A percentile compares a stretch with the other conserved stretches of the same genome.
Evolutionary conservation across 768 basidiomycete species (phyloP).

Genomic region (Russula lepida): DNA sequence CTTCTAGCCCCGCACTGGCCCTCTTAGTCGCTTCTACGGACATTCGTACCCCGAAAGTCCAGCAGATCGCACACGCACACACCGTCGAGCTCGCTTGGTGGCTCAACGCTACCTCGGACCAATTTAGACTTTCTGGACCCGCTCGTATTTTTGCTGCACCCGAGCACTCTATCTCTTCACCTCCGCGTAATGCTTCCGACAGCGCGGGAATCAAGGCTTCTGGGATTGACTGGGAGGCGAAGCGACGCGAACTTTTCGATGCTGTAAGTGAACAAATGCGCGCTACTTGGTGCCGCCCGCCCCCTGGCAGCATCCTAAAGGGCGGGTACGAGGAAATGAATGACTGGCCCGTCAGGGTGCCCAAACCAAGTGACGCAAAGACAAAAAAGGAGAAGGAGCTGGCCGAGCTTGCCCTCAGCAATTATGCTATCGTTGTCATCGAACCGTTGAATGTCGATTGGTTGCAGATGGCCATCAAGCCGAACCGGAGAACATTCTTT

Average conservation of each 20-base stretch:
- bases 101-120: constrained; percentile 56
- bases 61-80: constrained; percentile 42
- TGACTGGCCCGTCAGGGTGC: constrained; percentile 51
- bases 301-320: constrained; percentile 47
- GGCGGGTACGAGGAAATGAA: constrained; percentile 50
- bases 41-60: constrained; percentile 58
- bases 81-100: constrained; percentile 67
- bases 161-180: constrained; percentile 31
- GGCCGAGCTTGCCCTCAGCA: constrained; percentile 46
- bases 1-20: constrained; percentile 39
- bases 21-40: constrained; percentile 65
- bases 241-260: constrained; percentile 53
- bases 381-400: constrained; percentile 37
- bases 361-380: constrained; percentile 34
- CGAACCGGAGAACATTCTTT: constrained; percentile 52
- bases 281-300: constrained; percentile 64
- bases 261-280: constrained; percentile 52
- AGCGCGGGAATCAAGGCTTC: constrained; percentile 18
- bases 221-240: constrained; percentile 55
- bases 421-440: constrained; percentile 65
- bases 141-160: constrained; percentile 50
- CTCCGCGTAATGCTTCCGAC: constrained; percentile 10
- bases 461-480: constrained; percentile 48
- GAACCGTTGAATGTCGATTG: constrained; percentile 67
- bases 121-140: constrained; percentile 61